Conservation (phyloP, 108 stramenopile genomes). For the Nitzschia putrida region DNA sequence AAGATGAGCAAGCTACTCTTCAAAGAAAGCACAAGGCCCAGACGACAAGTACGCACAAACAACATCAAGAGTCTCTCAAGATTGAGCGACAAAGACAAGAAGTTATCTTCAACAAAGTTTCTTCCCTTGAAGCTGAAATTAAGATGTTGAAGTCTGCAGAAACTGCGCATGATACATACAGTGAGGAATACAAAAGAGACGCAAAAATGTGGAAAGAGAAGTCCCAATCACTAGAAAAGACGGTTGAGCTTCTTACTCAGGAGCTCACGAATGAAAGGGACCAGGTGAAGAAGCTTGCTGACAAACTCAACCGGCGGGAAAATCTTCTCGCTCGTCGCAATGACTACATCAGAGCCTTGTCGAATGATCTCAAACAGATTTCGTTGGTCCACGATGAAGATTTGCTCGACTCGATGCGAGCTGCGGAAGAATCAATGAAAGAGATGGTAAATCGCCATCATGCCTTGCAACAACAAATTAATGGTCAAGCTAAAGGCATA, state of each 20-base stretch:
- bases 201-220: conserved; percentile 7
- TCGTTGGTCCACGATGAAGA: conserved; percentile 25
- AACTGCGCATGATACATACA: background rate
- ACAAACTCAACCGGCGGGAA: conserved; percentile 34
- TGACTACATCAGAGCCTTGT: conserved; percentile 15
- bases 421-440: conserved; percentile 31
- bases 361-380: conserved; percentile 28
- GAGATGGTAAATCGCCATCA: conserved; percentile 34
- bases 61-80: conserved; percentile 48
- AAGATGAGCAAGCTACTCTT: conserved; percentile 35
- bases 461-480: conserved; percentile 27
- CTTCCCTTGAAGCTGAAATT: conserved; percentile 14
- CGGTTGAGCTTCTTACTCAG: conserved; percentile 18
- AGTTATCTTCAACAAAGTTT: conserved; percentile 16
- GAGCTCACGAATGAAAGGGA: conserved; percentile 44
- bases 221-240: background rate
- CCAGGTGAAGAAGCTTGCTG: conserved; percentile 4
- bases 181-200: conserved; percentile 13
- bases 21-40: conserved; percentile 33
- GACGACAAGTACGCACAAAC: conserved; percentile 33
- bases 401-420: conserved; percentile 16
- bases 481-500: conserved; percentile 12
- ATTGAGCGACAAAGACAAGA: conserved; percentile 24
- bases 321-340: conserved; percentile 8
- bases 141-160: conserved; percentile 28